Base-by-base conservation (phyloP, 257 asterid genomes). In the Lavandula angustifolia region DNA sequence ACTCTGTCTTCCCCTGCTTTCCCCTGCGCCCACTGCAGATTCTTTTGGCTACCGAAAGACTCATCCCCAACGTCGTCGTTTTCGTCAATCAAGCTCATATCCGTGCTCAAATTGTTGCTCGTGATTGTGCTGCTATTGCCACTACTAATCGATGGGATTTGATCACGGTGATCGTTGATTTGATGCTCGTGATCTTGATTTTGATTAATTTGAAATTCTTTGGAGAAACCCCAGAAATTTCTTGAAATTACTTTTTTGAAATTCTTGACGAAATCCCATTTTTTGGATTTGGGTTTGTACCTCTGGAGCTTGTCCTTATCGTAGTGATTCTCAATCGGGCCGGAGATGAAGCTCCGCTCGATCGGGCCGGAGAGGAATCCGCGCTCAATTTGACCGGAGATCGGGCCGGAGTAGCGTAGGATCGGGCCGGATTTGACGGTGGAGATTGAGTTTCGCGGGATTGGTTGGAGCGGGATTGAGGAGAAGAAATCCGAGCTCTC, bases 291-390 rank as follows among this genome's bases (percentile, higher is more conserved):
- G 17, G 85, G 96, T 35, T 69, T 74, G 80, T 91, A 84, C 87
- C 89, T 83, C 69, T 89, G 96, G 4, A 81, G 54, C 74, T 86
- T 95, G 2, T 22, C 27, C 72, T 82, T 91, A 62, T 87, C 94
- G 34, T 69, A 65, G 66, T 90, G 97, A 50, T 76, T 81, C 77
- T 94, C 99, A 80, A 88, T 11, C 16, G 99, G 99, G 3, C 92
- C 97, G 3, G 99, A 92, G n/a, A 82, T 75, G 74, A 87, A 85
- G 73, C 91, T 79, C 60, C 98, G 70, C 4, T 89, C 98, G 16
- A 92, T 87, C 27, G 99, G 99, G 50, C 99, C 99, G n/a, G 99
- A 94, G 54, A 94, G 18, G 81, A 94, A 89, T 0, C 95, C 97
- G 3, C 98, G 75, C 40, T 88, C 95, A 0, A 91, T 71, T 0